Conservation (phyloP, 768 basidiomycete species). For the Rhodotorula diobovata region DNA sequence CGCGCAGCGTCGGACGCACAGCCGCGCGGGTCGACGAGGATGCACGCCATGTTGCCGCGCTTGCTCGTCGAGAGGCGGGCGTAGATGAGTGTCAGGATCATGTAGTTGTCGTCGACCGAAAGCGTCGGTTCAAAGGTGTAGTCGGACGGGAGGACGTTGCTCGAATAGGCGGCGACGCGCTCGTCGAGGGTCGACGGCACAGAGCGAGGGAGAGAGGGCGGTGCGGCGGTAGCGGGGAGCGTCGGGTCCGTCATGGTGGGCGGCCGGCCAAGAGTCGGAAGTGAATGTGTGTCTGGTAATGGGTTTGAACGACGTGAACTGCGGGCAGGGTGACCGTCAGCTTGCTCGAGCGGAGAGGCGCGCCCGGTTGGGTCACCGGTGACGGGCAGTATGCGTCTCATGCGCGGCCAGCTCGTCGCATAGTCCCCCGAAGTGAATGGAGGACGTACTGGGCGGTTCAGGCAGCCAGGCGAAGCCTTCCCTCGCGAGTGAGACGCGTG, state of each 20-base stretch:
- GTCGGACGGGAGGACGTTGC: conserved; percentile 21
- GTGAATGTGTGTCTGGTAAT: too few species aligned
- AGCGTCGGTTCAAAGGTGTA: conserved; percentile 22
- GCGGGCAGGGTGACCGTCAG: too few species aligned
- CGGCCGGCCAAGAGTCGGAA: too few species aligned
- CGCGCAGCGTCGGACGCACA: not conserved
- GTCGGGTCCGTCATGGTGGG: not conserved
- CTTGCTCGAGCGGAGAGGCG: too few species aligned
- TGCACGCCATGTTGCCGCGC: conserved; percentile 36
- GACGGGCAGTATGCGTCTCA: too few species aligned
- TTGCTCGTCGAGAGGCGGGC: conserved; percentile 25
- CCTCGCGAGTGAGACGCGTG: too few species aligned
- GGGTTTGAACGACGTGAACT: too few species aligned
- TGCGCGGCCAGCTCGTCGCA: too few species aligned
- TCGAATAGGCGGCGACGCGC: conserved; percentile 8
- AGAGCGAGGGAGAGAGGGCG: not conserved
- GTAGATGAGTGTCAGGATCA: conserved; percentile 29
- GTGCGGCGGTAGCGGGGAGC: not conserved
- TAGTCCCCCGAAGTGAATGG: too few species aligned
- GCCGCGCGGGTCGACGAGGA: conserved; percentile 24
- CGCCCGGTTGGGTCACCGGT: too few species aligned
- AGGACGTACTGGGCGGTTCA: too few species aligned
- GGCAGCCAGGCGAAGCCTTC: too few species aligned
- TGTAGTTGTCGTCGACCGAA: conserved; percentile 31
- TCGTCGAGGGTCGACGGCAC: not conserved